Evolutionary conservation across 1,139 yeast species (phyloP).

Genomic region (Candida dubliniensis): DNA sequence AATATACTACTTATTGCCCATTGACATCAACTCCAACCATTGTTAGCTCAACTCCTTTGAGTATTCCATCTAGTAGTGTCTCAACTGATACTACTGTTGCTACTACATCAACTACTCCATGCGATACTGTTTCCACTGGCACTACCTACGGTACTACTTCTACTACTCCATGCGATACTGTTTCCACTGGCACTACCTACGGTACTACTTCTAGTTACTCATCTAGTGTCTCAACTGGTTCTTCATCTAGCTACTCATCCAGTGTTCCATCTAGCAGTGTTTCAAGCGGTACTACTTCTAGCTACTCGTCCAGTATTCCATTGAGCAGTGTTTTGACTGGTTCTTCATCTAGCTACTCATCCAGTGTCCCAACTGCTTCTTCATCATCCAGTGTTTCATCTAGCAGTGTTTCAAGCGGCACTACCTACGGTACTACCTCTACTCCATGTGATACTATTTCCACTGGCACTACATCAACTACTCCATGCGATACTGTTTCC

Average conservation of each 20-base stretch:
- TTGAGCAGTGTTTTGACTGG: background rate
- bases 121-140: no score
- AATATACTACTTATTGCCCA: constrained; percentile 22
- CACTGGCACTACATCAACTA: no score
- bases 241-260: background rate
- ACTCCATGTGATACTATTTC: no score
- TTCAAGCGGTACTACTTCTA: background rate
- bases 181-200: background rate
- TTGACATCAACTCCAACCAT: constrained; percentile 9
- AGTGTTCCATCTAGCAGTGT: background rate
- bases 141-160: background rate
- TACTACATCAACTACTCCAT: no score
- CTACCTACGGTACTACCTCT: no score
- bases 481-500: no score
- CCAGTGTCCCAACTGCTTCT: background rate
- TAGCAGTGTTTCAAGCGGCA: background rate
- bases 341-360: background rate
- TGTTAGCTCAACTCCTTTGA: constrained; percentile 7
- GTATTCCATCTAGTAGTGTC: no score
- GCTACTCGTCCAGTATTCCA: background rate
- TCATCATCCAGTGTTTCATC: background rate
- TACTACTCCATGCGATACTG: background rate
- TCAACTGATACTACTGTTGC: background rate
- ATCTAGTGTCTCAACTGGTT: background rate
- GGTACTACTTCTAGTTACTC: background rate